These are phyloP conservation scores for Debaryomyces prosopidis DNA, from an alignment of 805 yeast species.

Conservation along the genomic window DNA sequence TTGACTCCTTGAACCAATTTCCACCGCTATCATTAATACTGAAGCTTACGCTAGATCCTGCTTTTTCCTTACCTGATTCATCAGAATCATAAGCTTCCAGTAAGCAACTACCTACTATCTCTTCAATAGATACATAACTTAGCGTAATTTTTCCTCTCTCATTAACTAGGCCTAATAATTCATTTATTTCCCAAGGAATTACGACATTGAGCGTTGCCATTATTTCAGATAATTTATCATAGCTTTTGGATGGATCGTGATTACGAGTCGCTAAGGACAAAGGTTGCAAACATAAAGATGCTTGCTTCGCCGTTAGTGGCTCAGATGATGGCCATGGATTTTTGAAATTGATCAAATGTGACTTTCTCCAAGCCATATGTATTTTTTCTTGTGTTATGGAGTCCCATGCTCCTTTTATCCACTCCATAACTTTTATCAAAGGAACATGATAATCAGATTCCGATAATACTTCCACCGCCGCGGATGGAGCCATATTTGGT, in stretches of 20 bases:
- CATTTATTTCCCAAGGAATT: constrained; percentile 59
- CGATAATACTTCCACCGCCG: constrained; percentile 30
- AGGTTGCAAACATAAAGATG: constrained; percentile 6
- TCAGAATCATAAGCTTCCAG: constrained; percentile 34
- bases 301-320: constrained; percentile 9
- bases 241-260: constrained; percentile 24
- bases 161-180: constrained; percentile 51
- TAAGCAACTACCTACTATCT: constrained; percentile 60
- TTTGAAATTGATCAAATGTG: constrained; percentile 30
- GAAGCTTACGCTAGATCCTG: not conserved
- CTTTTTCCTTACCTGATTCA: not conserved
- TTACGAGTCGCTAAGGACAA: not conserved
- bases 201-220: constrained; percentile 50
- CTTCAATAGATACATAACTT: constrained; percentile 57
- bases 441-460: constrained; percentile 48
- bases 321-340: constrained; percentile 30
- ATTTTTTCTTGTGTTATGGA: constrained; percentile 33
- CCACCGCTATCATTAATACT: not conserved
- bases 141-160: constrained; percentile 42
- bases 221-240: constrained; percentile 45
- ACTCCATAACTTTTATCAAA: constrained; percentile 55
- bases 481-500: not conserved
- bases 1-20: not conserved
- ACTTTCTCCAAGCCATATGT: constrained; percentile 33
- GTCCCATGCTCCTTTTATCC: constrained; percentile 61